Conservation (phyloP, 169 alveolate genomes). For the Cryptosporidium viatorum region DNA sequence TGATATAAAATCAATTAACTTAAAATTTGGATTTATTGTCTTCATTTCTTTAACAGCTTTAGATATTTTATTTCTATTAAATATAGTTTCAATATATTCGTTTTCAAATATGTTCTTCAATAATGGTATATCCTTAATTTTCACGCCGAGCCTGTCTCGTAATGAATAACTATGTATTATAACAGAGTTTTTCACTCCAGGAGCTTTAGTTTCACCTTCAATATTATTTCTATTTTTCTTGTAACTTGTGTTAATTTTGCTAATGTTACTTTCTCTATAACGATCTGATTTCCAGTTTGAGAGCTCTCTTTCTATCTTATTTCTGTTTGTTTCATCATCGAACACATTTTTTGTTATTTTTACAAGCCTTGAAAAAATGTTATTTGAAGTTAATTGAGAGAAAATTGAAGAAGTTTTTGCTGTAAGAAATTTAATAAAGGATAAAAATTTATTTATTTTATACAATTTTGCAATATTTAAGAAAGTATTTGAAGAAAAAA, state of each 20-base stretch:
- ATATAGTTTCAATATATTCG: conserved; percentile 84
- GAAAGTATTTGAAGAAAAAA: background rate
- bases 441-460: background rate
- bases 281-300: background rate
- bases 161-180: conserved; percentile 83
- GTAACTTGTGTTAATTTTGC: background rate
- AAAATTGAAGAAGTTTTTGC: background rate
- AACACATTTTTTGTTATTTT: conserved; percentile 14
- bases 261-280: background rate
- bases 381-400: background rate
- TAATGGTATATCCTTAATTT: conserved; percentile 89
- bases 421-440: background rate
- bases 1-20: conserved; percentile 85
- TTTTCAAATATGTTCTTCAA: conserved; percentile 88
- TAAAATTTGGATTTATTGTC: conserved; percentile 86
- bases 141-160: conserved; percentile 88
- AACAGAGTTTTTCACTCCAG: conserved; percentile 76
- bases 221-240: background rate
- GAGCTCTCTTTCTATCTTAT: background rate
- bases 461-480: background rate
- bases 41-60: conserved; percentile 90
- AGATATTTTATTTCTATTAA: conserved; percentile 89
- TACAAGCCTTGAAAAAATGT: background rate
- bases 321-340: conserved; percentile 5
- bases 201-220: background rate